Evolutionary conservation across 2,329 filamentous ascomycete genomes (phyloP).

Genomic region (Tricladium varicosporioides): DNA sequence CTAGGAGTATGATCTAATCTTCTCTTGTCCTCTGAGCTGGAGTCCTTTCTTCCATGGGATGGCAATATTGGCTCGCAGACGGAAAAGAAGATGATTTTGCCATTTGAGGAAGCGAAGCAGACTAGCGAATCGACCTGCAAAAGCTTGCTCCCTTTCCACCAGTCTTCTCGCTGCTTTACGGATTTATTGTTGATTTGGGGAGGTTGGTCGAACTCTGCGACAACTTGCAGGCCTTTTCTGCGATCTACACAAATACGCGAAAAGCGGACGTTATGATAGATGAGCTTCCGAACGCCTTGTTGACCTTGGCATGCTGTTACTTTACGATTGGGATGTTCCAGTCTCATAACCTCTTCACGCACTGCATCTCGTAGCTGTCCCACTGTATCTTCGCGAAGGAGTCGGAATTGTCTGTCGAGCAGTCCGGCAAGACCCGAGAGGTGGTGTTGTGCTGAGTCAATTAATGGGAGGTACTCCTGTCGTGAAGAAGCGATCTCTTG

Average conservation of each 20-base stretch:
- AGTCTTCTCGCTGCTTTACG: constrained; percentile 38
- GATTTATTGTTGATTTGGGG: constrained; percentile 24
- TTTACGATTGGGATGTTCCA: constrained; percentile 36
- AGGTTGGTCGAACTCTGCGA: constrained; percentile 47
- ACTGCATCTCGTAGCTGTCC: constrained; percentile 52
- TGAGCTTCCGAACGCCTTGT: constrained; percentile 36
- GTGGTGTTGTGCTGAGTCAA: constrained; percentile 41
- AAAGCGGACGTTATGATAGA: constrained; percentile 23
- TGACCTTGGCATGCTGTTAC: constrained; percentile 37
- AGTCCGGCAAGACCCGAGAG: constrained; percentile 45
- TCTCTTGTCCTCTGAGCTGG: constrained; percentile 18
- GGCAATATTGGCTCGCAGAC: constrained; percentile 34
- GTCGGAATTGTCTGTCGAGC: constrained; percentile 54
- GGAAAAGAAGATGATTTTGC: constrained; percentile 41
- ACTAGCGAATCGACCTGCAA: constrained; percentile 49
- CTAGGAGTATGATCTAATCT: constrained; percentile 17
- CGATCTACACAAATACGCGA: constrained; percentile 21
- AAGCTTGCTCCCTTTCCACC: constrained; percentile 50
- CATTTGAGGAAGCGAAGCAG: constrained; percentile 44
- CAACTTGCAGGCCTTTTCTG: constrained; percentile 43
- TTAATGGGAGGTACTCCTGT: constrained; percentile 45
- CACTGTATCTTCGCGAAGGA: constrained; percentile 54
- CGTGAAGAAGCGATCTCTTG: constrained; percentile 44
- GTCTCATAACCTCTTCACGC: constrained; percentile 36
- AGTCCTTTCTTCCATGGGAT: constrained; percentile 15